Evolutionary conservation across 1,284 basidiomycete species (phyloP).

Genomic region (Boletellus sp.): DNA sequence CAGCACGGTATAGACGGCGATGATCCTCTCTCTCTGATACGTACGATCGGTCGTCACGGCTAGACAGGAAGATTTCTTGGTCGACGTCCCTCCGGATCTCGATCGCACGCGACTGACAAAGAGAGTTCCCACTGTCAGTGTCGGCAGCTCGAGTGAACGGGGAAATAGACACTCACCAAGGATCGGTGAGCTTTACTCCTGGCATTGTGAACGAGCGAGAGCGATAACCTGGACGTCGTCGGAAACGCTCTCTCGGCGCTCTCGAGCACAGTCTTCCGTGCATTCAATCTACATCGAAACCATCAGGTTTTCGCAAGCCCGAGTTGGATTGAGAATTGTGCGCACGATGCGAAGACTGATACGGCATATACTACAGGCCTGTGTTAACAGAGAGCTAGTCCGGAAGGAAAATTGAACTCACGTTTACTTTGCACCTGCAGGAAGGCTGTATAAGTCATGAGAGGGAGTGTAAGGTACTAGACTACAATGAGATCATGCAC

Average conservation of each 20-base stretch:
- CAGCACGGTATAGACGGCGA: too few species aligned
- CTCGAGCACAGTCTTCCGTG: not conserved
- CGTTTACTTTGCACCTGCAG: constrained; percentile 6
- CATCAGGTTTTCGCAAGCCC: not conserved
- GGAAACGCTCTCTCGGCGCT: not conserved
- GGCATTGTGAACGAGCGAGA: not conserved
- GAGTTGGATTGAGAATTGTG: not conserved
- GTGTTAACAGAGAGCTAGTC: not conserved
- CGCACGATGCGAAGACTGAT: constrained; percentile 13
- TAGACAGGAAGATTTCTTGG: not conserved
- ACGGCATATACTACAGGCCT: constrained; percentile 1
- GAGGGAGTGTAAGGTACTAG: not conserved
- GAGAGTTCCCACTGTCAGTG: too few species aligned
- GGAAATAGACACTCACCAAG: not conserved
- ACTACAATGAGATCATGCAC: not conserved
- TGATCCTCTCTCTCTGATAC: too few species aligned
- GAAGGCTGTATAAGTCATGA: constrained; percentile 3
- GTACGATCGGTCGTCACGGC: not conserved
- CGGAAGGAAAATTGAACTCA: not conserved
- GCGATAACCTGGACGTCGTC: not conserved
- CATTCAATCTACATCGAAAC: constrained; percentile 4
- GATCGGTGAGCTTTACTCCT: too few species aligned
- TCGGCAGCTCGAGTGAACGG: too few species aligned
- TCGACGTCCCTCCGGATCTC: not conserved
- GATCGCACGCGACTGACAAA: not conserved